Conservation (phyloP, 345 rosid species). For the Salix arbutifolia region DNA sequence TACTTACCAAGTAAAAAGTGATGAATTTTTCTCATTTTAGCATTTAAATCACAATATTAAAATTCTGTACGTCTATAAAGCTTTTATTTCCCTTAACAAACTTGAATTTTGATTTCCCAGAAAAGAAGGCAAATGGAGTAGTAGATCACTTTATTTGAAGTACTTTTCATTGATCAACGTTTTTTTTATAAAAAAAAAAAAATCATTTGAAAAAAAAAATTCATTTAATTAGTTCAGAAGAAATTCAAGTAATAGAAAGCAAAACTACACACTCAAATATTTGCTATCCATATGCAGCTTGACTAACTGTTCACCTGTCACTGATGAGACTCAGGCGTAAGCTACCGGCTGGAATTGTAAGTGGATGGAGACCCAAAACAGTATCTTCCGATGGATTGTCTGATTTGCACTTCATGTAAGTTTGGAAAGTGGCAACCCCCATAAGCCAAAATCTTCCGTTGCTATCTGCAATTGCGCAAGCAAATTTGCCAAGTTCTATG, state of each 20-base stretch:
- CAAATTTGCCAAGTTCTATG: constrained; percentile 65
- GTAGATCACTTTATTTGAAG: neutral
- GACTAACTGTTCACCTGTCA: constrained; percentile 54
- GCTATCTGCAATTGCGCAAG: constrained; percentile 42
- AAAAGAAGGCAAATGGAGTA: constrained; percentile 2
- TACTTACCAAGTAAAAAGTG: neutral
- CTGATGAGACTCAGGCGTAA: constrained; percentile 67
- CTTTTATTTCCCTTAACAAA: neutral
- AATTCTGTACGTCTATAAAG: neutral
- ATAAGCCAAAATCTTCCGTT: constrained; percentile 63
- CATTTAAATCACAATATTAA: neutral
- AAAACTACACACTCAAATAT: neutral
- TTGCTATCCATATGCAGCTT: constrained; percentile 14
- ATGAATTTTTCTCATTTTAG: neutral
- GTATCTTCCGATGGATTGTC: constrained; percentile 61
- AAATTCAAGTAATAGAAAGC: neutral
- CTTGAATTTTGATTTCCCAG: constrained; percentile 9
- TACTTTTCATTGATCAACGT: neutral
- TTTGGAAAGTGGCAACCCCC: constrained; percentile 80
- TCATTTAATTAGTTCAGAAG: neutral
- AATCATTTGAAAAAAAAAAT: neutral
- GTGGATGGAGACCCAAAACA: constrained; percentile 64
- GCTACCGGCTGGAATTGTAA: constrained; percentile 65
- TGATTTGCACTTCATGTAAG: constrained; percentile 70
- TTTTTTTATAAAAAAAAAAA: neutral